Base-by-base conservation (phyloP, 2,329 filamentous ascomycete species). In the Claviceps humidiphila region DNA sequence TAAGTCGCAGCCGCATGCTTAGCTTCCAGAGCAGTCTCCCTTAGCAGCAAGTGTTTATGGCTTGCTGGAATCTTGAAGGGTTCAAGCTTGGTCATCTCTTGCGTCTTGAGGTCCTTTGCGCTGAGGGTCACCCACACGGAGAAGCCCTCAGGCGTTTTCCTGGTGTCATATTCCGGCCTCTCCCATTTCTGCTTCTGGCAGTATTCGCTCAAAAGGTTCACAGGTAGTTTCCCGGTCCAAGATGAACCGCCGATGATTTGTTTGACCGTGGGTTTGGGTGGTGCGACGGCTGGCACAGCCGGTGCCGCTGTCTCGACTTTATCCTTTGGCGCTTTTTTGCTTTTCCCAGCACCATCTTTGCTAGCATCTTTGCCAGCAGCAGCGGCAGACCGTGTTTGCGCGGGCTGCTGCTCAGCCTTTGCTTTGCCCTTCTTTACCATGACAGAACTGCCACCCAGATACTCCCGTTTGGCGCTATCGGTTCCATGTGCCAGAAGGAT, bases 171-270 rank as follows among this genome's bases (percentile, higher is more conserved):
- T 57, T 95, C 90, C 2, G 91, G 91, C 65, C 84, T 91, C 58
- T 89, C 87, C 93, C 93, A 98, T 65, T 88, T 89, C 67, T 95
- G 87, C 68, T 91, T 94, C 70, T 95, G 89, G 62, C 90, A 96
- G 69, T 95, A 87, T 73, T 97, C 93, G 39, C 87, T 88, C 57
- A 97, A 79, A 61, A 97, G 77, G 64, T 95, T 96, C 57, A 96
- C 87, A 1, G 93, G 93, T 37, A 98, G 73, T 67, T 98, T 98
- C 42, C 93, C 93, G 0, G 93, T 98, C 93, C 93, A 98, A 59
- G 89, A 96, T 54, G 89, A 82, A 48, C 93, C 93, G 43, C 89
- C 93, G 63, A 98, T 95, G 58, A 98, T 73, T 60, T 94, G 88
- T 67, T 85, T 84, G 45, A 78, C 77, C 1, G 82, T 82, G 14